Base-by-base conservation (phyloP, 345 rosid genomes). In the Murraya koenigii region DNA sequence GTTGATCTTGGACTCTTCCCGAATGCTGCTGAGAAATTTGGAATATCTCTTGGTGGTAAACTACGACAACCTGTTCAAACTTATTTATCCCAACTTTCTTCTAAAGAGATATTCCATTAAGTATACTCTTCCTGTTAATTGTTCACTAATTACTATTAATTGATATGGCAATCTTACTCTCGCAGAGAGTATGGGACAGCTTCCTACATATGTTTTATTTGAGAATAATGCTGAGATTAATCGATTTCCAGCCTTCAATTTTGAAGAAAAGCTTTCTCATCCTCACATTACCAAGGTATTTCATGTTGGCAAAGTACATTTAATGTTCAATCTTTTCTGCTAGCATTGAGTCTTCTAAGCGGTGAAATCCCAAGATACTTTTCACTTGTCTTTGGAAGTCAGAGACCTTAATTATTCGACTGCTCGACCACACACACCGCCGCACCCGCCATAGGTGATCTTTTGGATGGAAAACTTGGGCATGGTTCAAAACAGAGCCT, bases 1-100 rank as follows among this genome's bases (percentile, higher is more conserved):
- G 85, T 95, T 39, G 98, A 95, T 86, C 92, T 95, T 55, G 98
- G 98, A 80, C 93, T 95, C 72, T 95, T 95, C 79, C 94, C 98
- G 78, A 92, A 93, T 85, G 88, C 90, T 74, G 95, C 98, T 30
- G 94, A 87, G 69, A 89, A 84, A 77, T 92, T 93, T 84, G 98
- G 98, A 84, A 93, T 95, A 81, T 90, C 95, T 80, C 93, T 92
- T 30, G 89, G 91, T 20, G 94, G 94, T 89, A 80, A 62, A 30
- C 25, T 36, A 36, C 26, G 75, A 44, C 36, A 33, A 52, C 33
- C 52, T 4, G 1, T 49, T 39, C 26, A 61, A 23, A 28, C 36
- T 63, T 63, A 25, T 66, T 74, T 23, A 60, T 75, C 11, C 55
- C 13, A n/a, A 49, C 8, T 33, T 32, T 33, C 17, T 49, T 66